Evolutionary conservation across 257 asterid species (phyloP), one percentile per base, ranked within the genome.

Genomic region (Phtheirospermum japonicum): DNA sequence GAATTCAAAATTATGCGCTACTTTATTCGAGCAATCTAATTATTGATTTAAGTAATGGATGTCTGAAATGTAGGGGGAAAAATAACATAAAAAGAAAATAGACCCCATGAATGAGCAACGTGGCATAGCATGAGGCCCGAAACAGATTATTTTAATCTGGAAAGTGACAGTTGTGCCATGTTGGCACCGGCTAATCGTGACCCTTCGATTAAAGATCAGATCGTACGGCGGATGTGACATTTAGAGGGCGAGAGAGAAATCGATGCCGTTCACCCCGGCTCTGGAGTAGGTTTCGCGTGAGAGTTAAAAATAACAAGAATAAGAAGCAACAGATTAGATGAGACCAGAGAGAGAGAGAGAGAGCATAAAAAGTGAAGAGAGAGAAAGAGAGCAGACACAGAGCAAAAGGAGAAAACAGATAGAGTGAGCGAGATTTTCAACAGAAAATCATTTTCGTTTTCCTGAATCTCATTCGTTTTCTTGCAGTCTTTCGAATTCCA

Each of bases 101-200:
- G 58, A 65, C 1, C 42, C 33, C 63, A 37, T 66, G 66, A 66
- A 72, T 68, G 66, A 73, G 72, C 74, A 69, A 77, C 77, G 78
- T 75, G 86, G 80, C 84, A 66, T 3, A 17, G 32, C 57, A 54
- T 11, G 62, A 55, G 70, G 48, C 70, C 55, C 63, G 68, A 70
- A 66, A 62, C 73, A 51, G 70, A 33, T 42, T 62, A 74, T 71
- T 67, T 16, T 75, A 78, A 68, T 57, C 56, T 37, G 62, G 84
- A 77, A 76, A 80, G 77, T 46, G 83, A 83, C 84, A 65, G 80
- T 77, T 75, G 76, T 71, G 90, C 85, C 90, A 83, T 59, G 87
- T 76, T 65, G 75, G 85, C 87, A 76, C 46, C 61, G 66, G 69
- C 31, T 55, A 9, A 63, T 78, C 69, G 2, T 9, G 63, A 10